phyloP scores from a whole-genome alignment of 768 basidiomycete species.

The Cyclocybe aegerita region DNA sequence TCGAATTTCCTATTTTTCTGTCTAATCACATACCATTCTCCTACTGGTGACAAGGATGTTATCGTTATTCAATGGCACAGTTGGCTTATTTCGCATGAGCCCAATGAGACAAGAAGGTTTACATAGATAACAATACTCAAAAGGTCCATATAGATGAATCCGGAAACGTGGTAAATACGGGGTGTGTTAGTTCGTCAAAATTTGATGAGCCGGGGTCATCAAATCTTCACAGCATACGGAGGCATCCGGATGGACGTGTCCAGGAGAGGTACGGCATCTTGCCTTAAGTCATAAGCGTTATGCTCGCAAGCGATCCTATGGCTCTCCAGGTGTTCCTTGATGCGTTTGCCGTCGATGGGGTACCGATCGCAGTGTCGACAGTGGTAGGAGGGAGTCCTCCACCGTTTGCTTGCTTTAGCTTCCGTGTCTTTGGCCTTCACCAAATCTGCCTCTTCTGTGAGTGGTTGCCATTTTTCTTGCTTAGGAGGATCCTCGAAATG shows the following conservation, averaged over 20 bases:
- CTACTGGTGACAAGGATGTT: too few species aligned
- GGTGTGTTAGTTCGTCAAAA: too few species aligned
- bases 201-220: conserved; percentile 13
- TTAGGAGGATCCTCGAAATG: conserved; percentile 17
- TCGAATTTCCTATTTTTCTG: too few species aligned
- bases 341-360: neutral
- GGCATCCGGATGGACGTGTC: conserved; percentile 14
- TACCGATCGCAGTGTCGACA: neutral
- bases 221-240: conserved; percentile 15
- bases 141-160: neutral
- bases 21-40: too few species aligned
- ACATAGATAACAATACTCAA: neutral
- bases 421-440: conserved; percentile 8
- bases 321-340: neutral
- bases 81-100: too few species aligned
- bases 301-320: neutral
- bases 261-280: conserved; percentile 1
- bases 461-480: conserved; percentile 9
- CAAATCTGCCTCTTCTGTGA: conserved; percentile 11
- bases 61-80: too few species aligned
- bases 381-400: neutral
- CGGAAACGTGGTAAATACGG: too few species aligned
- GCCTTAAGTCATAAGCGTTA: neutral
- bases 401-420: neutral
- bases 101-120: neutral